Evolutionary conservation across 164 flowering plant genomes (phyloP), one percentile per base, ranked within the genome.

Genomic region (Stephania japonica): DNA sequence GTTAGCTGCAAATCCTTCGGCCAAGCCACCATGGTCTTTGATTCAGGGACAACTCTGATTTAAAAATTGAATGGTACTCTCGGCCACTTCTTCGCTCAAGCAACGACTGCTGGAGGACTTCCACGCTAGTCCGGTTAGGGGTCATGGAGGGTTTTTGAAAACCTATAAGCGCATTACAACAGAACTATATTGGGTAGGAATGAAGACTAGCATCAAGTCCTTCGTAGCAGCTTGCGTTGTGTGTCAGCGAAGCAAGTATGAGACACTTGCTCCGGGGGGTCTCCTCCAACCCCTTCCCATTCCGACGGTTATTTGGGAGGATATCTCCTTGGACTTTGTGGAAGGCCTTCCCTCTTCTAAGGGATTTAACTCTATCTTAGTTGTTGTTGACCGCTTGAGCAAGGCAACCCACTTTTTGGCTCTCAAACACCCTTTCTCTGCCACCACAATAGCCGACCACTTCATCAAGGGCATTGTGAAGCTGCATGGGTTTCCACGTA

Each of bases 401-500:
- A 62, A 72, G 14, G 42, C 43, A 64, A 62, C 21, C 6, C 75
- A 72, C 24, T 72, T 64, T 44, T 14, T 49, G 19, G 19, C 75
- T 6, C 41, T 72, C 4, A 42, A 68, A 1, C 68, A 72, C 18
- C 69, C 69, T 24, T 72, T 63, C 10, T 13, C 59, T 3, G 38
- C 68, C 0, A 42, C 5, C 7, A 62, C 38, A 0, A 16, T 72
- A 21, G 68, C 42, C 2, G 21, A 41, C 0, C 3, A 63, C 0
- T 72, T 72, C 44, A 50, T 72, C 5, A 8, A 27, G 12, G 42
- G 65, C 5, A 18, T 43, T 10, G 23, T 72, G 8, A 42, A 25
- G 4, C 18, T 72, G 1, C 74, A 72, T 63, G 68, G 74, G 2
- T 23, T 63, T 27, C 74, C 74, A 21, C 1, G 50, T 42, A 42